phyloP scores from a whole-genome alignment of 805 yeast species.

The Cyberlindnera subsufficiens region DNA sequence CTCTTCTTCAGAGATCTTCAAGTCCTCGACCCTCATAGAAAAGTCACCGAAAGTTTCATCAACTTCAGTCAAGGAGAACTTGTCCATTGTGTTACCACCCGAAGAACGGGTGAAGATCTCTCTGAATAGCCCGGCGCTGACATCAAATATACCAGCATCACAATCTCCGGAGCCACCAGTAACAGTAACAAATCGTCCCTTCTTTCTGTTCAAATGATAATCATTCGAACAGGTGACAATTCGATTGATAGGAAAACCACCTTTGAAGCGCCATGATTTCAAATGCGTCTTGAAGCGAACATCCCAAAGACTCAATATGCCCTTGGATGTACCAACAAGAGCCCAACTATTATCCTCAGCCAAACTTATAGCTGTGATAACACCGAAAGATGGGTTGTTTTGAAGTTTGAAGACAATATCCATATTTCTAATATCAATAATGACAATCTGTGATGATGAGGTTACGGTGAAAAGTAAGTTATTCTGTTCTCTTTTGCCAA shows the following conservation, averaged over 20 bases:
- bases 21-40: not conserved
- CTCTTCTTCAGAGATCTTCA: constrained; percentile 1
- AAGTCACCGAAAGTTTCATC: constrained; percentile 2
- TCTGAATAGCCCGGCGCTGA: constrained; percentile 55
- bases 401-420: constrained; percentile 33
- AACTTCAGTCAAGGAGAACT: constrained; percentile 14
- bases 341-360: constrained; percentile 56
- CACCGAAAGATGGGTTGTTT: constrained; percentile 62
- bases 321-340: constrained; percentile 68
- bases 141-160: constrained; percentile 70
- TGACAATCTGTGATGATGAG: constrained; percentile 42
- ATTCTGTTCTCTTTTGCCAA: constrained; percentile 35
- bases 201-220: constrained; percentile 27
- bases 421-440: constrained; percentile 57
- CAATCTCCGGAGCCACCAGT: constrained; percentile 61
- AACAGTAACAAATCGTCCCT: constrained; percentile 44
- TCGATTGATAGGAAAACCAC: constrained; percentile 42
- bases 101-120: constrained; percentile 27
- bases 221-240: constrained; percentile 39
- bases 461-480: constrained; percentile 44
- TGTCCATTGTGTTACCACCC: constrained; percentile 13
- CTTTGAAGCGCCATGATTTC: constrained; percentile 56
- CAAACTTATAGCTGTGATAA: constrained; percentile 52
- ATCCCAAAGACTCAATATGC: constrained; percentile 79
- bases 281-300: constrained; percentile 56